Evolutionary conservation across 2,329 filamentous ascomycete genomes (phyloP), one percentile per base, ranked within the genome.

Genomic region (Venturia oleaginea): DNA sequence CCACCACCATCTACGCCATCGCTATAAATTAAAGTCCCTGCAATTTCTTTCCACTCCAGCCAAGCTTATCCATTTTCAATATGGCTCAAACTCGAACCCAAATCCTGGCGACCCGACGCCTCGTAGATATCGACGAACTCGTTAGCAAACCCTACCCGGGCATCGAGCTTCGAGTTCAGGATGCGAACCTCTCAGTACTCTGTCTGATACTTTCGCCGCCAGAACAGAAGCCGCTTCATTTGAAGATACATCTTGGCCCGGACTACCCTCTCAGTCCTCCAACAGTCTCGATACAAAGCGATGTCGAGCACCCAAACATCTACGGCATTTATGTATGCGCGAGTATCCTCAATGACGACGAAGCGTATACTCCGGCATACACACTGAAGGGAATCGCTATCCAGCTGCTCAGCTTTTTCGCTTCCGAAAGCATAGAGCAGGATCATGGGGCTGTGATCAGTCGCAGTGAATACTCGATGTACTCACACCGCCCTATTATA

Each of bases 341-440:
- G 0, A 76, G 74, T 0, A 81, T 82, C 3, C 72, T 82, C 38
- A 77, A 78, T 65, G 75, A 69, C 0, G 63, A 38, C 1, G 74
- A 78, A 22, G 79, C 73, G 1, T 81, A 79, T 68, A 82, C 80
- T 0, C 76, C 79, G 1, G 80, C 80, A 0, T 82, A 83, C 65
- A 82, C 79, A 0, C 72, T 83, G 30, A 81, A 80, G 64, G 76
- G 74, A 3, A 77, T 83, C 27, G 75, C 78, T 19, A 82, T 83
- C 30, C 80, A 82, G 69, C 66, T 82, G n/a, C 70, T 83, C 2
- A 81, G 79, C 67, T 81, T 83, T 71, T 83, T 83, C 68, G 73
- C 73, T 32, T 82, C 80, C 67, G 77, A 80, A 1, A 73, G 64
- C 1, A 62, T 83, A 3, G 79, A 82, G 65, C 80, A 82, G 64